These are phyloP conservation scores for slime mould (Dictyostelium discoideum) DNA, from an alignment of 78 protist genomes.

Conservation along the genomic window dicty_2.7 NC_007090.3:702501-703000, in stretches of 20 bases:
- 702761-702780: too few relatives aligned
- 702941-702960: constrained; percentile 73
- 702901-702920: not conserved
- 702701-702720: not conserved
- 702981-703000: constrained; percentile 18
- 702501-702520: not conserved
- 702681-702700: too few relatives aligned
- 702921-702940: constrained; percentile 33
- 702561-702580: too few relatives aligned
- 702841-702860: constrained; percentile 64
- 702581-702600: too few relatives aligned
- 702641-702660: not conserved
- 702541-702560: too few relatives aligned
- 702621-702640: not conserved
- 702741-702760: too few relatives aligned
- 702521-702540: too few relatives aligned
- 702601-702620: too few relatives aligned
- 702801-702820: not conserved
- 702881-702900: not conserved
- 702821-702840: constrained; percentile 23
- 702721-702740: not conserved
- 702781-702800: too few relatives aligned
- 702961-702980: constrained; percentile 32
- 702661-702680: not conserved
- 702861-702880: constrained; percentile 29